A percentile compares a stretch with the other conserved stretches of the same genome.
These are phyloP conservation scores for Claviceps digitariae DNA, from an alignment of 2,329 filamentous ascomycete genomes.

Conservation along the genomic window DNA sequence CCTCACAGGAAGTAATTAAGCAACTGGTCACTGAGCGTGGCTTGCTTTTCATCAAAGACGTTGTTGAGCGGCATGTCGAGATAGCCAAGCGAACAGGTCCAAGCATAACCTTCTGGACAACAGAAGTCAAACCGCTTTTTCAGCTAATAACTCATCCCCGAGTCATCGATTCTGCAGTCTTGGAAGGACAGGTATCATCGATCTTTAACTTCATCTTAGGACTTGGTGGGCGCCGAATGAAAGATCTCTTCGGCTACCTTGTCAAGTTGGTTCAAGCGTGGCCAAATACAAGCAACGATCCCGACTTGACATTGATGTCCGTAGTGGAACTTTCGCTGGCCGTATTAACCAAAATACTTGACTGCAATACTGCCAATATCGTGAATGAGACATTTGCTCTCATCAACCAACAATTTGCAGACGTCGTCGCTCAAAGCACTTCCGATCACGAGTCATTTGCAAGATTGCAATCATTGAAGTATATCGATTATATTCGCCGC, in stretches of 20 bases:
- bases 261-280: conserved; percentile 3
- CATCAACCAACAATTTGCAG: conserved; percentile 11
- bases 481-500: conserved; percentile 18
- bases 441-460: conserved; percentile 12
- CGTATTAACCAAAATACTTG: conserved; percentile 21
- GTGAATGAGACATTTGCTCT: conserved; percentile 12
- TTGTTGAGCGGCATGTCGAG: conserved; percentile 13
- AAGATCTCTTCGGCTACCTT: conserved; percentile 19
- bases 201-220: conserved; percentile 24
- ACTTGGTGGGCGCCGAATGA: conserved; percentile 18
- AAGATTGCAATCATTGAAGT: conserved; percentile 16
- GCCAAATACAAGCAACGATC: conserved; percentile 3
- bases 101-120: conserved; percentile 12
- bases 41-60: conserved; percentile 14
- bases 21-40: conserved; percentile 16
- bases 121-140: conserved; percentile 20
- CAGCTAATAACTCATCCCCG: conserved; percentile 20
- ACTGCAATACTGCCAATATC: conserved; percentile 22
- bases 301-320: conserved; percentile 8
- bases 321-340: conserved; percentile 17
- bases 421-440: conserved; percentile 8
- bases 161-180: conserved; percentile 22
- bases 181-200: conserved; percentile 23
- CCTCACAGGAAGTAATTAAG: conserved; percentile 10
- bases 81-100: not conserved